phyloP scores from a whole-genome alignment of 1,284 basidiomycete species.

The Sparassis latifolia region DNA sequence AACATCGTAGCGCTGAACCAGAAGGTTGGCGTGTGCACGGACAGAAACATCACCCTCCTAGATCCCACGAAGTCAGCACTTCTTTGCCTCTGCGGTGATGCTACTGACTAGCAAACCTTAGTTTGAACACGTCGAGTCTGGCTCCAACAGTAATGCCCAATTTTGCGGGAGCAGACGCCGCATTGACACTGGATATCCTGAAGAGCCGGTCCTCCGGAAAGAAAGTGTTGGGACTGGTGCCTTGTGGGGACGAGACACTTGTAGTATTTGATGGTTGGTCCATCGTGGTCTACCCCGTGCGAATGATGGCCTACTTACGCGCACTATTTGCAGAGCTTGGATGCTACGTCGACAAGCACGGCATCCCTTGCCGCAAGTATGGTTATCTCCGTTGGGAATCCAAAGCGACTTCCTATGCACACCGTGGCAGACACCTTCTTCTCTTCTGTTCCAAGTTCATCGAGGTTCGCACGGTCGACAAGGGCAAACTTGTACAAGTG shows the following conservation, averaged over 20 bases:
- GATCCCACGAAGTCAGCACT: neutral
- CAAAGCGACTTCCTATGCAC: slow-evolving; percentile 50
- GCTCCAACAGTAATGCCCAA: slow-evolving; percentile 52
- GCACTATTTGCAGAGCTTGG: slow-evolving; percentile 40
- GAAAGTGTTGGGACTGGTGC: slow-evolving; percentile 63
- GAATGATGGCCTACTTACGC: neutral
- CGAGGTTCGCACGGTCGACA: slow-evolving; percentile 58
- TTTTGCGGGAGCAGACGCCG: slow-evolving; percentile 38
- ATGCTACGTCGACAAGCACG: slow-evolving; percentile 66
- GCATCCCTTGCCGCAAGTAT: slow-evolving; percentile 50
- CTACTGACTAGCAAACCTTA: neutral
- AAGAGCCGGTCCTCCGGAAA: slow-evolving; percentile 52
- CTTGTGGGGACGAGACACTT: slow-evolving; percentile 51
- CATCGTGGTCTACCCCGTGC: neutral
- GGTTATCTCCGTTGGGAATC: slow-evolving; percentile 73
- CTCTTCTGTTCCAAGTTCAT: slow-evolving; percentile 69
- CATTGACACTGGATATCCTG: slow-evolving; percentile 40
- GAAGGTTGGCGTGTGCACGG: neutral
- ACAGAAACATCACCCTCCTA: neutral
- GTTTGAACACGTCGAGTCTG: slow-evolving; percentile 27
- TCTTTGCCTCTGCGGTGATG: neutral
- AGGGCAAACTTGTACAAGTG: slow-evolving; percentile 66
- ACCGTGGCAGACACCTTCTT: slow-evolving; percentile 55
- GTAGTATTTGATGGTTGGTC: slow-evolving; percentile 66
- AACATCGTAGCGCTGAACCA: neutral